These are phyloP conservation scores for Globisporangium mamillatum DNA, from an alignment of 352 stramenopile species.

Conservation along the genomic window DNA sequence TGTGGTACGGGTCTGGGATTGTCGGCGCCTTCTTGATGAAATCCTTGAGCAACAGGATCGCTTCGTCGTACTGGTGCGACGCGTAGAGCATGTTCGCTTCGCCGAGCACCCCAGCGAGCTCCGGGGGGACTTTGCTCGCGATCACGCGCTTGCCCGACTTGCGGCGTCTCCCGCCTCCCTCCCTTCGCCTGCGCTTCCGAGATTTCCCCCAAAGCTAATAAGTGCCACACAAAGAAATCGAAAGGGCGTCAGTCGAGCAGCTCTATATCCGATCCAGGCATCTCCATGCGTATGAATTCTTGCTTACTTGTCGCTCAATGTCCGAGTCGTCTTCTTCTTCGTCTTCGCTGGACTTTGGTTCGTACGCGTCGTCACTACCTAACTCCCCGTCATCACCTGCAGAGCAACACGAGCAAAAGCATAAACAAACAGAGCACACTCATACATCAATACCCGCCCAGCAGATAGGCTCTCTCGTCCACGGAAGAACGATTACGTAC, in stretches of 20 bases:
- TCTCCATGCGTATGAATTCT: background rate
- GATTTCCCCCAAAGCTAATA: slow-evolving; percentile 70
- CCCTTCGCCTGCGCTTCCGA: slow-evolving; percentile 44
- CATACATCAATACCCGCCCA: background rate
- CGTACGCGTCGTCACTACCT: slow-evolving; percentile 57
- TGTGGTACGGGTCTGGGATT: slow-evolving; percentile 86
- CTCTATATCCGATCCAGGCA: background rate
- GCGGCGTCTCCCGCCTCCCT: slow-evolving; percentile 30
- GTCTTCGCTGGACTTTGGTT: slow-evolving; percentile 59
- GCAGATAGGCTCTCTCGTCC: background rate
- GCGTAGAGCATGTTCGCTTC: slow-evolving; percentile 86
- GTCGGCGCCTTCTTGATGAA: slow-evolving; percentile 89
- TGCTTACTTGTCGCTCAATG: slow-evolving; percentile 60
- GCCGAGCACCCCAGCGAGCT: slow-evolving; percentile 74
- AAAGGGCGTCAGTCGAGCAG: background rate
- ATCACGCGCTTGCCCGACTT: slow-evolving; percentile 53
- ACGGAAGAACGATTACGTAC: background rate
- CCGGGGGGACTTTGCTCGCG: slow-evolving; percentile 72
- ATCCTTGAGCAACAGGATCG: slow-evolving; percentile 78
- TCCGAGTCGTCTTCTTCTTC: slow-evolving; percentile 83
- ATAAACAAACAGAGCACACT: background rate
- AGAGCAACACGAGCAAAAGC: background rate
- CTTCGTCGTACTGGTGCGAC: slow-evolving; percentile 84
- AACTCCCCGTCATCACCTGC: slow-evolving; percentile 22
- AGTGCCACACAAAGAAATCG: background rate